phyloP scores from a whole-genome alignment of 495 filamentous ascomycete species.

The Viridothelium virens region DNA sequence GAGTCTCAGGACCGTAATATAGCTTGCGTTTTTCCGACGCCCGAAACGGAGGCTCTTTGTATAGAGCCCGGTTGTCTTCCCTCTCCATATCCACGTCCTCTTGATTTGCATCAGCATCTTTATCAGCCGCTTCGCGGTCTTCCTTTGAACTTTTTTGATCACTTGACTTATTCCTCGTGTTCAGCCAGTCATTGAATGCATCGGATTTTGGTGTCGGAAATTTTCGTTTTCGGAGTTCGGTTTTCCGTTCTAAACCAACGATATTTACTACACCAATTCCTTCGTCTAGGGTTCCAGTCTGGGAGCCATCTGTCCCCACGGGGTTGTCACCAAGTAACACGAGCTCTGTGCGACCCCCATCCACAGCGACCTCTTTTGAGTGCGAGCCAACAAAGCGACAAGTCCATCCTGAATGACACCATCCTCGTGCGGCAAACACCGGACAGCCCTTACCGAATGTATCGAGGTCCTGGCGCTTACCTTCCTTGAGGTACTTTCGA shows the following conservation, averaged over 20 bases:
- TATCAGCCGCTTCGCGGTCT: constrained; percentile 25
- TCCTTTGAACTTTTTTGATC: constrained; percentile 23
- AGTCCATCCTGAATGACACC: constrained; percentile 78
- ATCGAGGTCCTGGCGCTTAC: constrained; percentile 68
- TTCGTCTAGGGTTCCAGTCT: constrained; percentile 28
- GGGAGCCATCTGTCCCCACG: constrained; percentile 31
- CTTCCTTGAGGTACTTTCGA: constrained; percentile 72
- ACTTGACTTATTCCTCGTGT: constrained; percentile 50
- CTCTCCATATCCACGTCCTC: constrained; percentile 20
- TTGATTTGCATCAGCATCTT: constrained; percentile 31
- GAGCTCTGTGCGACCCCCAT: constrained; percentile 75
- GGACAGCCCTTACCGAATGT: constrained; percentile 72
- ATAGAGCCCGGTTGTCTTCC: constrained; percentile 69
- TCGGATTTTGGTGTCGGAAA: constrained; percentile 62
- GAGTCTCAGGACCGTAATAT: constrained; percentile 90
- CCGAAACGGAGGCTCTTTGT: constrained; percentile 72
- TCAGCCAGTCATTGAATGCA: constrained; percentile 65
- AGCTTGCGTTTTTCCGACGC: constrained; percentile 87
- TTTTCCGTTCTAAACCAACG: constrained; percentile 56
- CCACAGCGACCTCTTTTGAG: constrained; percentile 61
- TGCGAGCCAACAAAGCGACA: constrained; percentile 83
- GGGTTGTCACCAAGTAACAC: constrained; percentile 52
- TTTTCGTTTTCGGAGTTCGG: constrained; percentile 59
- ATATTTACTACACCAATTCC: constrained; percentile 69
- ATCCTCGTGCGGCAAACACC: constrained; percentile 64